These are phyloP conservation scores for Davidsoniella eucalypti DNA, from an alignment of 2,329 filamentous ascomycete genomes.

Conservation along the genomic window DNA sequence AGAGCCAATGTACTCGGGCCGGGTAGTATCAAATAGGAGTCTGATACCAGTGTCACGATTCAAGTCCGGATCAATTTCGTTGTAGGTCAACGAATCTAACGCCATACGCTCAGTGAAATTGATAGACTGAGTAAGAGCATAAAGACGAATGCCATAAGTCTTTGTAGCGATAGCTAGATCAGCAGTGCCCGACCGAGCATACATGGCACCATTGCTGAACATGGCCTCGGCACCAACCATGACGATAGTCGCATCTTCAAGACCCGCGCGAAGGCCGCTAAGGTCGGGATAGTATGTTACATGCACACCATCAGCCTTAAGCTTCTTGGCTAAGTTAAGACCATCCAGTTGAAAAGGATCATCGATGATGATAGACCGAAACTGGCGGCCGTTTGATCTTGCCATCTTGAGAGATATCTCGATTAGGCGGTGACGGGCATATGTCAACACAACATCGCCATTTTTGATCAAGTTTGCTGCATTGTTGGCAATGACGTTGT, in stretches of 20 bases:
- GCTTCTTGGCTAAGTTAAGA: slow-evolving; percentile 46
- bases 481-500: slow-evolving; percentile 66
- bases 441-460: slow-evolving; percentile 73
- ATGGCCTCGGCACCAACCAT: slow-evolving; percentile 86
- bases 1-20: slow-evolving; percentile 69
- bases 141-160: slow-evolving; percentile 59
- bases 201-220: slow-evolving; percentile 86
- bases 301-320: slow-evolving; percentile 51
- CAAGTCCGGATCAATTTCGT: slow-evolving; percentile 71
- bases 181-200: slow-evolving; percentile 74
- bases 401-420: slow-evolving; percentile 67
- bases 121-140: slow-evolving; percentile 84
- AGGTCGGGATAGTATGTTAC: slow-evolving; percentile 68
- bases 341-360: slow-evolving; percentile 38
- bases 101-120: slow-evolving; percentile 82
- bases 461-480: slow-evolving; percentile 60
- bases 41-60: slow-evolving; percentile 38
- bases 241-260: slow-evolving; percentile 52
- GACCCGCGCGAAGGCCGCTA: slow-evolving; percentile 57
- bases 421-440: slow-evolving; percentile 71
- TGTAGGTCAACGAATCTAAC: slow-evolving; percentile 82
- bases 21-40: slow-evolving; percentile 84
- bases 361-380: slow-evolving; percentile 76
- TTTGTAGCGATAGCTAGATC: slow-evolving; percentile 72
- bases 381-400: slow-evolving; percentile 50